Evolutionary conservation across 23 red algal species (phyloP).

Genomic region (Rhodosorus marinus): DNA sequence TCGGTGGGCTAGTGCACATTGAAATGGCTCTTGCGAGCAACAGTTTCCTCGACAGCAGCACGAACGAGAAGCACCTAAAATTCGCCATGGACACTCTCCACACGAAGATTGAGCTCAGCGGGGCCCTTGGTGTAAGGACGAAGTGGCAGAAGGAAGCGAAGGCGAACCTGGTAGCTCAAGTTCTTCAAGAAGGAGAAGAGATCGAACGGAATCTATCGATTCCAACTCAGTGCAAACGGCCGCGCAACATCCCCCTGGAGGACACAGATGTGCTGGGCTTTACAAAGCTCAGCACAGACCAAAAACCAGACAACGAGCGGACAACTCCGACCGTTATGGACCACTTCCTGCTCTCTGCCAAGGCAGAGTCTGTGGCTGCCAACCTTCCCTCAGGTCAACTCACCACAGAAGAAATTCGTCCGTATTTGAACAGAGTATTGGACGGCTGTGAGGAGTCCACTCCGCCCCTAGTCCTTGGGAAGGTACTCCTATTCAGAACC

Average conservation of each 20-base stretch:
- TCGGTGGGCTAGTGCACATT: no score
- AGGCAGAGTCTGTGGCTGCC: slow-evolving; percentile 24
- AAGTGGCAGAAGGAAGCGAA: slow-evolving; percentile 49
- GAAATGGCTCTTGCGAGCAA: no score
- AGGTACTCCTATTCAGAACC: slow-evolving; percentile 10
- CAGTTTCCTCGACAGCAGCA: no score
- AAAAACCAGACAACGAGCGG: neutral
- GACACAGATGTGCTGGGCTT: slow-evolving; percentile 66
- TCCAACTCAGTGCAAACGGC: slow-evolving; percentile 1
- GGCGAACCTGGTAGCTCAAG: slow-evolving; percentile 35
- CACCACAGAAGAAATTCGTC: slow-evolving; percentile 23
- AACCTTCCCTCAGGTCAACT: slow-evolving; percentile 12
- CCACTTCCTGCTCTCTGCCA: slow-evolving; percentile 12
- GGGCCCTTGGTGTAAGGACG: slow-evolving; percentile 47
- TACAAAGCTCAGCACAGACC: slow-evolving; percentile 9
- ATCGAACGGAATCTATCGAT: neutral
- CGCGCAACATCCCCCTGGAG: slow-evolving; percentile 42
- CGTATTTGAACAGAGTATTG: slow-evolving; percentile 7
- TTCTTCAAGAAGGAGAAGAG: neutral
- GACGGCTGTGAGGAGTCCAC: neutral
- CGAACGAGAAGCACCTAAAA: no score
- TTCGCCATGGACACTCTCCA: neutral
- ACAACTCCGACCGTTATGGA: slow-evolving; percentile 2
- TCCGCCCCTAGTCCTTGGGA: slow-evolving; percentile 1
- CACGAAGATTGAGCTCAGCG: neutral